A percentile compares a stretch with the other conserved stretches of the same genome.
phyloP scores from a whole-genome alignment of 164 flowering plant species.

The Echeveria elegans region DNA sequence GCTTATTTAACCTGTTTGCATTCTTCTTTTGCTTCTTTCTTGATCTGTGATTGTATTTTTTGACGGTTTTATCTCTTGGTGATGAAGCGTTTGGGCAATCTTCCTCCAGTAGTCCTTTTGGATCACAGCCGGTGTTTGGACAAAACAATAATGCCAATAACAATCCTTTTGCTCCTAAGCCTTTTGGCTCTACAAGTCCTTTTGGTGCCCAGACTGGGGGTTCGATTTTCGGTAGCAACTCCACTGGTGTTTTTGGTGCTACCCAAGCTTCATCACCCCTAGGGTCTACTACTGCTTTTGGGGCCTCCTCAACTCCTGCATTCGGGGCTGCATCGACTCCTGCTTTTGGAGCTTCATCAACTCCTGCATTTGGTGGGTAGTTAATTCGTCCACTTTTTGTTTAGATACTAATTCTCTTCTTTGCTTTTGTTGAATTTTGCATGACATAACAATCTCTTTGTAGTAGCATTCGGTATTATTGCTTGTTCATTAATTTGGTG shows the following conservation, averaged over 20 bases:
- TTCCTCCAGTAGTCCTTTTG: conserved; percentile 3
- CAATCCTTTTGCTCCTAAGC: conserved; percentile 8
- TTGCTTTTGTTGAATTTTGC: background rate
- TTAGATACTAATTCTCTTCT: background rate
- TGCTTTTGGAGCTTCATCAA: conserved; percentile 3
- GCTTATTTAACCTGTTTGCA: background rate
- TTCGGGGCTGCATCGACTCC: conserved; percentile 6
- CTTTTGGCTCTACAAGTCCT: background rate
- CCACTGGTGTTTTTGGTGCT: conserved; percentile 10
- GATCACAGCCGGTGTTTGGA: conserved; percentile 5
- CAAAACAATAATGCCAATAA: conserved; percentile 7
- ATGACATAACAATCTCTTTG: too few relatives aligned
- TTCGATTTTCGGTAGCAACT: conserved; percentile 7
- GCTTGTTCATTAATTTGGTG: too few relatives aligned
- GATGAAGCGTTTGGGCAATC: conserved; percentile 9
- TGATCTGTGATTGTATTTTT: background rate
- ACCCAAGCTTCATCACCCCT: background rate
- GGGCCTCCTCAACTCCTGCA: conserved; percentile 3
- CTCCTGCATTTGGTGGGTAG: conserved; percentile 1
- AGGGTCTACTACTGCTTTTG: conserved; percentile 5
- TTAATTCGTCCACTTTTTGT: background rate
- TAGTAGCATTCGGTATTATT: too few relatives aligned
- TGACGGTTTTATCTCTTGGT: background rate
- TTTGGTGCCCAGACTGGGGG: conserved; percentile 9
- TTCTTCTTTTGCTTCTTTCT: too few relatives aligned